Evolutionary conservation across 2,329 filamentous ascomycete species (phyloP), one percentile per base, ranked within the genome.

Genomic region (Pseudogymnoascus sp.): DNA sequence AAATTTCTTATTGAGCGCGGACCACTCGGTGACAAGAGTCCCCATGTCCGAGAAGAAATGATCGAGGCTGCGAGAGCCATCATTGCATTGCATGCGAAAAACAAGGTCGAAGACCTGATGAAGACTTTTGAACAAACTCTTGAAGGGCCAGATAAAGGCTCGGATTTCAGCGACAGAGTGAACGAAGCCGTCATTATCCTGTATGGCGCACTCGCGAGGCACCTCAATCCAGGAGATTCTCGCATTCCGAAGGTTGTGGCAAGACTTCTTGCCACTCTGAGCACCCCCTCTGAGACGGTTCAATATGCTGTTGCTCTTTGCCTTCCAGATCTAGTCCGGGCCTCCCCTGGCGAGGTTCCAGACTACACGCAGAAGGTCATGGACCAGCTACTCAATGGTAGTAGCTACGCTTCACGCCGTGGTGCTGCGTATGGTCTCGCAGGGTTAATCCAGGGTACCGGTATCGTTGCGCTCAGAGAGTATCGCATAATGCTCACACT

Each of bases 131-230:
- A 99, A 75, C 83, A 82, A 23, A 92, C 91, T 0, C 80, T 99
- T n/a, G 92, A 93, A 72, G 87, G 86, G 2, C 89, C 92, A 2
- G 91, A 95, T 74, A 90, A 89, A 73, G 88, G 86, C 64, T 92
- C 88, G 0, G 86, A 93, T 68, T 85, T 88, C 62, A 87, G 90
- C 16, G 96, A 99, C 75, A 85, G 91, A 65, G 89, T 97, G 67
- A 97, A 97, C 69, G 95, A 99, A 77, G 95, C 96, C 16, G 93
- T 99, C 62, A 93, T 99, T 69, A 95, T 99, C 70, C 88, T 99
- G 74, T 99, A 99, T 71, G 95, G 95, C 73, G 93, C 96, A 61
- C 79, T 99, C 39, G 95, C 93, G 47, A 86, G 90, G 61, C 95
- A 99, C 79, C 78, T 99, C 65, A 85, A 89, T 68, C 77, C 86